Base-by-base conservation (phyloP, 306 rosid genomes). In the Oxytropis ochrocephala region DNA sequence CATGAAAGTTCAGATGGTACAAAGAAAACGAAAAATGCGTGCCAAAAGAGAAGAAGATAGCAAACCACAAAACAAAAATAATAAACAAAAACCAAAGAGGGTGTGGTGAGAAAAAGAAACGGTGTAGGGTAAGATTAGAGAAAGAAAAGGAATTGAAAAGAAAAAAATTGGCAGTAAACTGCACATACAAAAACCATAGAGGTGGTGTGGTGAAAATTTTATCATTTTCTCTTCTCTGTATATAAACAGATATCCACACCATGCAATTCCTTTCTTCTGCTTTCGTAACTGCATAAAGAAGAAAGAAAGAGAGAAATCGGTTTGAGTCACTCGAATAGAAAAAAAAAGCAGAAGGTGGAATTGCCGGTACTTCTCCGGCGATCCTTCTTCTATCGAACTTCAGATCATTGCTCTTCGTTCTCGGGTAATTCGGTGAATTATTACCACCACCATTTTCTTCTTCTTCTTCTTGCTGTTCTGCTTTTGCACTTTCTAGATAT, bases 391-490 rank as follows among this genome's bases (percentile, higher is more conserved):
- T n/a, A 58, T 72, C 74, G 62, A 54, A 57, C 77, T 68, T 47
- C 71, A 59, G 77, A 81, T 81, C 85, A 55, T 55, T 62, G 35
- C 61, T 67, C 51, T 63, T 77, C 48, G 70, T 67, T 62, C 64
- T 72, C 48, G 16, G 69, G 82, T 81, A 64, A 77, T 77, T 73
- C 65, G 75, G 57, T 76, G 51, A 36, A 71, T 80, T 78, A 36
- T 24, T 42, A 24, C 29, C 38, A 35, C 7, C 64, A 2, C 33
- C 29, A 11, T 19, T 35, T 3, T 8, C 49, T 3, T 8, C 19
- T 29, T n/a, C 42, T 29, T 32, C 62, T 42, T 55, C 19, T 29
- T 32, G 41, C 30, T 55, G 9, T 16, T 35, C 11, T 36, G 54
- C 35, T 54, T 68, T 6, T 54, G 12, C 39, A 4, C 18, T 72